phyloP scores from a whole-genome alignment of 208 protist genomes.

The Acanthamoeba divionensis region DNA sequence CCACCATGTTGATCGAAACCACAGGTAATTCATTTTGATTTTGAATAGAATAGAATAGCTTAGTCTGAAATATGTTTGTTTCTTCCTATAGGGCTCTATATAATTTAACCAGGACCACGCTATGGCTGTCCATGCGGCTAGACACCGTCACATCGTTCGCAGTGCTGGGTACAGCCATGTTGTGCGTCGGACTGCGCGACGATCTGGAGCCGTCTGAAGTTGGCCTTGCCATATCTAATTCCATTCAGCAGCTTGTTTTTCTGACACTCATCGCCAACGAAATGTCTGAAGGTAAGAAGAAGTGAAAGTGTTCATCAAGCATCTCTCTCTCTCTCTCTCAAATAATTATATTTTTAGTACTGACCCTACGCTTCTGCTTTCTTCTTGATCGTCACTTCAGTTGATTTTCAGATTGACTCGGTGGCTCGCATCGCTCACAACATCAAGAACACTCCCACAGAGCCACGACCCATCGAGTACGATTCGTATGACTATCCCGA shows the following conservation, averaged over 20 bases:
- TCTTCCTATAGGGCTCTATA: neutral
- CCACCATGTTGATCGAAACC: neutral
- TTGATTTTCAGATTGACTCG: neutral
- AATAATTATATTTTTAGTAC: too few relatives aligned
- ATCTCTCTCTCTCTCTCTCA: too few relatives aligned
- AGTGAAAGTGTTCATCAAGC: too few relatives aligned
- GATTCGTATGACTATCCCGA: too few relatives aligned
- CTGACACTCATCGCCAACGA: neutral
- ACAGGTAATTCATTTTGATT: neutral
- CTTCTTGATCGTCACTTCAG: too few relatives aligned
- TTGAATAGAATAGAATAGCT: neutral
- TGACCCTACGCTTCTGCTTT: too few relatives aligned
- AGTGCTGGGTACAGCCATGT: neutral
- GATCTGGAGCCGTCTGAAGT: neutral
- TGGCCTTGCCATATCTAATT: neutral
- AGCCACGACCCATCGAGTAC: too few relatives aligned
- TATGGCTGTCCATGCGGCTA: neutral
- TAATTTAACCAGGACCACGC: neutral
- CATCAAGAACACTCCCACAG: neutral
- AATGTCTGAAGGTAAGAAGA: too few relatives aligned
- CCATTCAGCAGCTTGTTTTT: neutral
- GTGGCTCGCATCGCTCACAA: neutral
- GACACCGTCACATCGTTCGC: neutral
- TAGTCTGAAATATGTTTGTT: too few relatives aligned
- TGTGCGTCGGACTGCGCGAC: neutral